Evolutionary conservation across 352 stramenopile genomes (phyloP).

Genomic region (Globisporangium middletonii): DNA sequence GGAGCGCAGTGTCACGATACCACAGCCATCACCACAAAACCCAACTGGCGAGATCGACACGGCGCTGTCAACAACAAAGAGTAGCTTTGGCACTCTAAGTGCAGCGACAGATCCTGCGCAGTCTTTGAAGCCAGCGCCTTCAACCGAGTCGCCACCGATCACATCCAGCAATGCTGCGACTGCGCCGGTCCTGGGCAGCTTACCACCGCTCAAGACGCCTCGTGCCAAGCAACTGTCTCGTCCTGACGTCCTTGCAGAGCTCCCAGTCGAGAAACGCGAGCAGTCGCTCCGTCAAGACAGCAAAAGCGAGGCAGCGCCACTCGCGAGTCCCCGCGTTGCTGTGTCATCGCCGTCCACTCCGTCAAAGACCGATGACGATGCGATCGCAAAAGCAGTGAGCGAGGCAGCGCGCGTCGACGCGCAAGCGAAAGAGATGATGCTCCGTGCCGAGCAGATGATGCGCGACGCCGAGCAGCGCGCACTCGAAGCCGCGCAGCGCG

Average conservation of each 20-base stretch:
- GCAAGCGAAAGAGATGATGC: constrained; percentile 75
- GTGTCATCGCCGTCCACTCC: not conserved
- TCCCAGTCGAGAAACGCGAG: constrained; percentile 4
- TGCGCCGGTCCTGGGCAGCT: not conserved
- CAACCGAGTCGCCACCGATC: not conserved
- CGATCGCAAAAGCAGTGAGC: constrained; percentile 35
- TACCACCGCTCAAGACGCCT: constrained; percentile 12
- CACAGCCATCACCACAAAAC: no score
- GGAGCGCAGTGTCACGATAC: no score
- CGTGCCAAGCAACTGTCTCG: constrained; percentile 7
- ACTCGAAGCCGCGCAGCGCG: constrained; percentile 16
- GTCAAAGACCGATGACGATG: constrained; percentile 3
- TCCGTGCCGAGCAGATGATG: constrained; percentile 59
- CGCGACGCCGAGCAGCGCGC: constrained; percentile 34
- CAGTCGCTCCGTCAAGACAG: not conserved
- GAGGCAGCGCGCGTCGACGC: constrained; percentile 52
- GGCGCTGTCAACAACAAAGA: no score
- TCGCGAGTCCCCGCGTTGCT: not conserved
- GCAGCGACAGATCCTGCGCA: no score
- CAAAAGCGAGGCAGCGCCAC: not conserved
- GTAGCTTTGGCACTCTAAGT: no score
- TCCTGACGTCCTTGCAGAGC: constrained; percentile 10
- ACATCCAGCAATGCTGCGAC: not conserved
- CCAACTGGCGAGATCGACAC: no score
- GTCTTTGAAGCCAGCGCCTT: not conserved